phyloP scores from a whole-genome alignment of 129 eudicot species.

The Lonicera japonica region DNA sequence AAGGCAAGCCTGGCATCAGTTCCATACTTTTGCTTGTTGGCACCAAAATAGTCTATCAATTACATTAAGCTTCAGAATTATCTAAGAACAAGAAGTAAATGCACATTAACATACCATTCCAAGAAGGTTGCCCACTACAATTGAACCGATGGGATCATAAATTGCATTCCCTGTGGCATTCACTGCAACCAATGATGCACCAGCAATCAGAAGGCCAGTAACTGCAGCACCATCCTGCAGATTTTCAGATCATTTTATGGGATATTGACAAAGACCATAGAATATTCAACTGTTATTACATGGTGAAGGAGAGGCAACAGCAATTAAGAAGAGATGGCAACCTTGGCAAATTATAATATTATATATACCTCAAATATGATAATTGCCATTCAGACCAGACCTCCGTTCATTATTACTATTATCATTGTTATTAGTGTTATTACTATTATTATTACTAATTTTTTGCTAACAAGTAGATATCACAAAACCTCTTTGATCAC shows the following conservation, averaged over 20 bases:
- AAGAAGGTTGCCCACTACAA: conserved; percentile 92
- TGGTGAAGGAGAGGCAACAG: too few species aligned
- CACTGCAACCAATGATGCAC: conserved; percentile 87
- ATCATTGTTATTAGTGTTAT: too few species aligned
- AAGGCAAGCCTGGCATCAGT: too few species aligned
- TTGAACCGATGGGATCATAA: conserved; percentile 95
- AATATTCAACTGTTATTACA: too few species aligned
- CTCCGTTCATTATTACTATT: neutral
- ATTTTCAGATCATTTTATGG: neutral
- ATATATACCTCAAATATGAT: neutral
- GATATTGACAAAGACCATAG: too few species aligned
- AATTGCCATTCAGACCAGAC: too few species aligned
- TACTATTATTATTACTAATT: too few species aligned
- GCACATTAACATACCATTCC: conserved; percentile 63
- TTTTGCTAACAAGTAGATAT: too few species aligned
- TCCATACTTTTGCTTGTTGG: neutral
- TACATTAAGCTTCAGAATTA: neutral
- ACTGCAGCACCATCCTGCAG: conserved; percentile 99
- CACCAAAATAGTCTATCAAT: neutral
- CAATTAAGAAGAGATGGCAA: neutral
- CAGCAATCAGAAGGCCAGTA: conserved; percentile 84
- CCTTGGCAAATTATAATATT: neutral
- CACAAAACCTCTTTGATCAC: too few species aligned
- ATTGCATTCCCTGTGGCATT: conserved; percentile 84
- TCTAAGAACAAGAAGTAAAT: conserved; percentile 2